Evolutionary conservation across 306 rosid species (phyloP), one percentile per base, ranked within the genome.

Genomic region (Vachellia pachyceras): DNA sequence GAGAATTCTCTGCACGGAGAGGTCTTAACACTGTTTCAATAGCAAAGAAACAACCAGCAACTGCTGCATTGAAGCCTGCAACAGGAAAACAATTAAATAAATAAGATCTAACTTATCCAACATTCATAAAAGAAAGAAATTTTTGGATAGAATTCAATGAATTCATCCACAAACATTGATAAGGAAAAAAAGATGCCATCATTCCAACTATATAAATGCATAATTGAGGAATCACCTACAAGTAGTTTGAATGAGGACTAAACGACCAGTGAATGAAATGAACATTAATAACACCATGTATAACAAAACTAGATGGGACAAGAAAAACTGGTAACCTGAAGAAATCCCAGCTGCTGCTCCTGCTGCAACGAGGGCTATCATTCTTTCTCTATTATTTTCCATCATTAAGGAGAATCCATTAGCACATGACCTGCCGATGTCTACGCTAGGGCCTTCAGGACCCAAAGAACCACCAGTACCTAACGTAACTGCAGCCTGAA

Each of bases 391-490:
- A 82, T 93, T 93, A 87, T 92, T 94, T 84, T 93, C 99, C 98
- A 95, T 95, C 94, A 92, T 87, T 54, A 90, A 69, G 22, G 97
- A 95, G 90, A 95, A 93, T 46, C 99, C 98, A 13, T 92, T 82
- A 79, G 99, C 99, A 84, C 97, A 93, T 12, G 99, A 95, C 89
- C 89, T 93, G 74, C 99, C 99, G 74, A 95, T 95, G 87, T 95
- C 99, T 49, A 95, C 98, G 75, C 99, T 95, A 44, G 99, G 99
- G 65, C 99, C 99, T 88, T 95, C 98, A 41, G 99, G 99, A 84
- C 99, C 99, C 90, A 95, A 88, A 39, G 99, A 95, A 86, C 99
- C 89, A 66, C 99, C 99, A 69, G 99, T 93, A 76, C 98, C 98
- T 73, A 95, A 83, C 82, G 98, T 90, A 54, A 95, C 80, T 69